These are phyloP conservation scores for Plasmodium inui DNA, from an alignment of 169 alveolate species.

Conservation along the genomic window DNA sequence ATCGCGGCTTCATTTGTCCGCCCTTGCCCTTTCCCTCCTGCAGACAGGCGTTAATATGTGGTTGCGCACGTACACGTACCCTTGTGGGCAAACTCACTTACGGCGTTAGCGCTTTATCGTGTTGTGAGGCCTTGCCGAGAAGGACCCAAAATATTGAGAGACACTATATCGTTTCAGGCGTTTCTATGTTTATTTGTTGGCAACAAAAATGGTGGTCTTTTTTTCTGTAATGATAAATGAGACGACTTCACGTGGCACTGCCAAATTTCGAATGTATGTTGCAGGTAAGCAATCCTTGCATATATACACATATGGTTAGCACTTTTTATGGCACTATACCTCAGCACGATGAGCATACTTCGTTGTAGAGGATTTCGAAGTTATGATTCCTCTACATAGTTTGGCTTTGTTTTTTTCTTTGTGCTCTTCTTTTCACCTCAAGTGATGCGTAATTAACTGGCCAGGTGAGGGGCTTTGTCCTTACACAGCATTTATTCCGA, in stretches of 20 bases:
- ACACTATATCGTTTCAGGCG: background rate
- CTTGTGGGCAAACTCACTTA: background rate
- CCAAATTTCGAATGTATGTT: background rate
- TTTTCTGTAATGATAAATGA: background rate
- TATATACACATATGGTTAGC: background rate
- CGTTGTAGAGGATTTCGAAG: background rate
- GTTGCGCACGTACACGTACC: background rate
- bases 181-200: background rate
- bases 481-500: background rate
- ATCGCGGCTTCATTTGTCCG: conserved; percentile 28
- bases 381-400: background rate
- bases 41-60: background rate
- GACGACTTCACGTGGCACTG: background rate
- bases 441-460: background rate
- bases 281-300: background rate
- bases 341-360: background rate
- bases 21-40: background rate
- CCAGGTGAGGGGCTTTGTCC: background rate
- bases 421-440: background rate
- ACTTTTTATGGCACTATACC: background rate
- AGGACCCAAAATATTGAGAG: background rate
- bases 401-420: background rate
- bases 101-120: background rate
- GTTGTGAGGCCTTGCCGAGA: background rate
- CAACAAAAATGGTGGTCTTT: background rate